Evolutionary conservation across 225 moss, liverwort and hornwort genomes (phyloP).

Genomic region (Antitrichia curtipendula): DNA sequence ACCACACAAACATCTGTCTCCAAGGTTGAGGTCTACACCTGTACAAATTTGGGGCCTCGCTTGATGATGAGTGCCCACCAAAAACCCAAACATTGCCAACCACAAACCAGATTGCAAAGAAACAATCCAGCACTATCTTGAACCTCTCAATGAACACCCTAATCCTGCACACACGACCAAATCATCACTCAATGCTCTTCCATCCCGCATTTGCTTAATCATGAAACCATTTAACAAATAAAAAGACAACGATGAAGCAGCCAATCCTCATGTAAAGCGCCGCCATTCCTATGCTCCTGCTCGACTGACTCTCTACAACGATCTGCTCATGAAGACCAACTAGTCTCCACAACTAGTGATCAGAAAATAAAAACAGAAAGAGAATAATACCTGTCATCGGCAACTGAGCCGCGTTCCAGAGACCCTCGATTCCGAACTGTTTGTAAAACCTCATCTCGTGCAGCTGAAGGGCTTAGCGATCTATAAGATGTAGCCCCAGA

Average conservation of each 20-base stretch:
- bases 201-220: not conserved
- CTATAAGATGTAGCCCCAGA: slow-evolving; percentile 9
- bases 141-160: slow-evolving; percentile 29
- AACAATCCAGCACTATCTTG: slow-evolving; percentile 40
- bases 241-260: not conserved
- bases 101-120: slow-evolving; percentile 50
- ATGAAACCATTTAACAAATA: not conserved
- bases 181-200: not conserved
- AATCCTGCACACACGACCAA: slow-evolving; percentile 13
- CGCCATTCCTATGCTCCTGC: not conserved
- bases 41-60: slow-evolving; percentile 41
- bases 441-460: slow-evolving; percentile 10
- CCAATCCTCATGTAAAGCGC: not conserved
- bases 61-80: slow-evolving; percentile 35
- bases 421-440: slow-evolving; percentile 1
- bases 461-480: slow-evolving; percentile 3
- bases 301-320: not conserved
- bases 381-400: slow-evolving; percentile 16
- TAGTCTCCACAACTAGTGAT: not conserved
- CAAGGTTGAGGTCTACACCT: slow-evolving; percentile 2
- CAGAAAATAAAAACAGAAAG: not conserved
- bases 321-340: not conserved
- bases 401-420: slow-evolving; percentile 1
- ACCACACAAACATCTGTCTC: not conserved
- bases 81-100: slow-evolving; percentile 51